Evolutionary conservation across 2,329 filamentous ascomycete genomes (phyloP), one percentile per base, ranked within the genome.

Genomic region (Clonostachys rhizophaga): DNA sequence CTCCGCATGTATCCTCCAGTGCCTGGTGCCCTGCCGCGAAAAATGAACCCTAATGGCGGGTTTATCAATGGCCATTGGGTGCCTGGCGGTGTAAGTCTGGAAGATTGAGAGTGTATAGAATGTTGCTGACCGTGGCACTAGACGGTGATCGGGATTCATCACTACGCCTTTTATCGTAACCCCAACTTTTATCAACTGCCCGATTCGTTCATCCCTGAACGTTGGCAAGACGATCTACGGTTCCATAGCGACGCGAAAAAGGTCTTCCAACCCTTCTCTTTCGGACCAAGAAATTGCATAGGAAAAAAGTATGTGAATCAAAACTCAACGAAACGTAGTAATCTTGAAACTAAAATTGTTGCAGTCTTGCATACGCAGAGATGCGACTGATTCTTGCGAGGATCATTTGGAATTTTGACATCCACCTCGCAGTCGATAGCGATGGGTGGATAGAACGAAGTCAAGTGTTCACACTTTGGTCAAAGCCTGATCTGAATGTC

Each of bases 191-290:
- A 66, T 48, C 50, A 49, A 4, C 47, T 59, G 2, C 61, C 68
- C 1, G 50, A 59, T 8, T 50, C 56, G 3, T 72, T 70, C 47
- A 49, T 58, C 12, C 70, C 70, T 0, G 67, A 71, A 47, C 55
- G 69, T 5, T 72, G 66, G 56, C 47, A 63, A 1, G 56, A 54
- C 12, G 54, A 58, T 13, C 42, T 45, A 1, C 46, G 42, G 16
- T 61, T 54, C 30, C 52, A 42, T 2, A 48, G 48, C 17, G 62
- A 66, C 45, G 47, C 52, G 13, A 52, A 47, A 8, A 53, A 57
- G 5, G 52, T 50, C 0, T 43, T 63, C 1, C 57, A 62, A 44
- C 62, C 63, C 5, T 67, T 67, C 39, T 45, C 40, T 1, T 5
- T 49, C 14, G 53, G 56, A 5, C 50, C 53, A 9, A 43, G 55